Evolutionary conservation across 495 filamentous ascomycete species (phyloP).

Genomic region (Xylaria intraflava): DNA sequence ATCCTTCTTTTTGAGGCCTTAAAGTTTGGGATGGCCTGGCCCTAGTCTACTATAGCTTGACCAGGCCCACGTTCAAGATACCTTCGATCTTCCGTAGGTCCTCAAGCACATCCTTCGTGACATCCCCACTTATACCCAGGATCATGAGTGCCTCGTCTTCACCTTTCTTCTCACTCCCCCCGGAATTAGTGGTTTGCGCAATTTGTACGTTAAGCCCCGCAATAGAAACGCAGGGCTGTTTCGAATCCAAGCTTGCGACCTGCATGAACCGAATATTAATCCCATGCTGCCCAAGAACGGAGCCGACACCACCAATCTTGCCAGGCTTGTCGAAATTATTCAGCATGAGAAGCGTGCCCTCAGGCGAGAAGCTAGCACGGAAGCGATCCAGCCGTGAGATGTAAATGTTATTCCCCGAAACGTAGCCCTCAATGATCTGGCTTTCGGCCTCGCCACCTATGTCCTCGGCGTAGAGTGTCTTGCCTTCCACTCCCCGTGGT

Average conservation of each 20-base stretch:
- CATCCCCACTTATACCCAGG: conserved; percentile 53
- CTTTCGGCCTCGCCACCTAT: conserved; percentile 14
- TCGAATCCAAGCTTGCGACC: conserved; percentile 48
- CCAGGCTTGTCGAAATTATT: conserved; percentile 67
- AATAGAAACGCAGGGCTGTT: conserved; percentile 15
- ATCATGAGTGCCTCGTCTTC: conserved; percentile 63
- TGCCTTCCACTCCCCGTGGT: background rate
- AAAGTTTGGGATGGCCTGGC: background rate
- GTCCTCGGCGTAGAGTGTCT: background rate
- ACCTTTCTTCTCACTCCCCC: conserved; percentile 9
- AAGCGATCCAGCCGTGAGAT: conserved; percentile 63
- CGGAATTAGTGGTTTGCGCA: background rate
- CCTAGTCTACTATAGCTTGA: conserved; percentile 35
- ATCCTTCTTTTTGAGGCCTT: too few species aligned
- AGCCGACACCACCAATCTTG: conserved; percentile 66
- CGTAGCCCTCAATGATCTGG: conserved; percentile 61
- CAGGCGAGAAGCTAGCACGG: conserved; percentile 54
- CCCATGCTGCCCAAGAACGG: conserved; percentile 51
- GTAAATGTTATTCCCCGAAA: conserved; percentile 48
- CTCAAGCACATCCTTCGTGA: conserved; percentile 48
- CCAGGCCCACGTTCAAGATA: conserved; percentile 56
- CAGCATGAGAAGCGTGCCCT: conserved; percentile 58
- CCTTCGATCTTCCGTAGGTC: conserved; percentile 51
- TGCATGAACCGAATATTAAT: conserved; percentile 70
- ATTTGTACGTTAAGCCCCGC: background rate